Conservation (phyloP, 2,329 filamentous ascomycete genomes). For the Arthrobotrys iridis region DNA sequence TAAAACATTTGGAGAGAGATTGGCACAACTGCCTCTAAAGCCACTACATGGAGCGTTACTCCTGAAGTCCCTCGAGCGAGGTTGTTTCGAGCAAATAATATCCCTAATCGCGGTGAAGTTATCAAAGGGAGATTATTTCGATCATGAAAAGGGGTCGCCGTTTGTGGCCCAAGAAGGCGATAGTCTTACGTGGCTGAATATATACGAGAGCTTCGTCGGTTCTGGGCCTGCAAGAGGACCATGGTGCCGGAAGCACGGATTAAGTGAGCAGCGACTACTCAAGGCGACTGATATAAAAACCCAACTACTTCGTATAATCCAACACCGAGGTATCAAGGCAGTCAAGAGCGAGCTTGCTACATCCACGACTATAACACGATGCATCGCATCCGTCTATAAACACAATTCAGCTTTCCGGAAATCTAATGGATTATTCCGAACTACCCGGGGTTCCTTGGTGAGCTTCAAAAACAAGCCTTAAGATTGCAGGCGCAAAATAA, state of each 20-base stretch:
- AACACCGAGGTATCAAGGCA: conserved; percentile 79
- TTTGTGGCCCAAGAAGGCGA: conserved; percentile 95
- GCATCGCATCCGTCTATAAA: conserved; percentile 58
- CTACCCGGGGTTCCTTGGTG: conserved; percentile 18
- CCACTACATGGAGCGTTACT: conserved; percentile 95
- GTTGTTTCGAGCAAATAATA: conserved; percentile 44
- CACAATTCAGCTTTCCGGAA: conserved; percentile 59
- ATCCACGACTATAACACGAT: conserved; percentile 27
- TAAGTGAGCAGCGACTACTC: conserved; percentile 88
- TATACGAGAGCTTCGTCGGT: conserved; percentile 86
- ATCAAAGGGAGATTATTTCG: conserved; percentile 38
- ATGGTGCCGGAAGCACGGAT: conserved; percentile 85
- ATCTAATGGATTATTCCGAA: conserved; percentile 21
- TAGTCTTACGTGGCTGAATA: conserved; percentile 88
- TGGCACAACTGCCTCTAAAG: conserved; percentile 92
- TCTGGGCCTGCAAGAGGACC: conserved; percentile 78
- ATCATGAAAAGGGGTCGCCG: conserved; percentile 42
- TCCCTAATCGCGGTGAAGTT: conserved; percentile 27
- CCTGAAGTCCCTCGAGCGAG: conserved; percentile 19
- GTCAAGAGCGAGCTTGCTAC: conserved; percentile 66
- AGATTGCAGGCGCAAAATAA: neutral
- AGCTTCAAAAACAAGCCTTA: conserved; percentile 8
- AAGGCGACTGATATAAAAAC: conserved; percentile 84
- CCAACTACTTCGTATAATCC: conserved; percentile 85
- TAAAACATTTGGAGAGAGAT: conserved; percentile 82